Conservation (phyloP, 768 basidiomycete species). For the Amanita exitialis region DNA sequence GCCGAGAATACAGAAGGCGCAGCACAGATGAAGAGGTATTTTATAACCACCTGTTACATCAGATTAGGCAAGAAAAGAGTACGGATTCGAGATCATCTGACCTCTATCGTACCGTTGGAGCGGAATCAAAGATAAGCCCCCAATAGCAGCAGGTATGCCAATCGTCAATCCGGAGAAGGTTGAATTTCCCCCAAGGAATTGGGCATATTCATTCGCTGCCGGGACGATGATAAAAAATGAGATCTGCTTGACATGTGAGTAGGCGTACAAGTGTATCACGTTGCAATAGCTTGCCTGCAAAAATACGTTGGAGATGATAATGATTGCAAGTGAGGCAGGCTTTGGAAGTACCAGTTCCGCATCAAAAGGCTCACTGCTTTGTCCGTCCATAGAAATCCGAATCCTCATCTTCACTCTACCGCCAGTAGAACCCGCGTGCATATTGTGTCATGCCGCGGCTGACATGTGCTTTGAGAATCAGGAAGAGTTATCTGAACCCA, state of each 20-base stretch:
- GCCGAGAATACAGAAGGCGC: constrained; percentile 42
- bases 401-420: constrained; percentile 76
- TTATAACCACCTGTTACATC: constrained; percentile 38
- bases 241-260: constrained; percentile 24
- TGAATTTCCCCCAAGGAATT: constrained; percentile 53
- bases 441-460: constrained; percentile 62
- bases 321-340: not conserved
- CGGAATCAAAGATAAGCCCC: constrained; percentile 48
- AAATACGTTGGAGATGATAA: constrained; percentile 2
- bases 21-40: constrained; percentile 45
- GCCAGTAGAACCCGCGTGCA: constrained; percentile 71
- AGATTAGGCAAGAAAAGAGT: not conserved
- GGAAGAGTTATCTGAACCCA: constrained; percentile 14
- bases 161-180: constrained; percentile 62
- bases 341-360: constrained; percentile 1
- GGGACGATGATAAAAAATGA: constrained; percentile 66
- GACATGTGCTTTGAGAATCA: constrained; percentile 39
- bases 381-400: constrained; percentile 14
- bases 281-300: not conserved
- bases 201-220: constrained; percentile 53
- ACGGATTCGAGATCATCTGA: constrained; percentile 11
- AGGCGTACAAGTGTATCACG: not conserved
- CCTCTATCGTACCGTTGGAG: constrained; percentile 48
- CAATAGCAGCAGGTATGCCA: constrained; percentile 57
- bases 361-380: not conserved